Evolutionary conservation across 495 filamentous ascomycete species (phyloP), one percentile per base, ranked within the genome.

Genomic region (Penicillium antarcticum): DNA sequence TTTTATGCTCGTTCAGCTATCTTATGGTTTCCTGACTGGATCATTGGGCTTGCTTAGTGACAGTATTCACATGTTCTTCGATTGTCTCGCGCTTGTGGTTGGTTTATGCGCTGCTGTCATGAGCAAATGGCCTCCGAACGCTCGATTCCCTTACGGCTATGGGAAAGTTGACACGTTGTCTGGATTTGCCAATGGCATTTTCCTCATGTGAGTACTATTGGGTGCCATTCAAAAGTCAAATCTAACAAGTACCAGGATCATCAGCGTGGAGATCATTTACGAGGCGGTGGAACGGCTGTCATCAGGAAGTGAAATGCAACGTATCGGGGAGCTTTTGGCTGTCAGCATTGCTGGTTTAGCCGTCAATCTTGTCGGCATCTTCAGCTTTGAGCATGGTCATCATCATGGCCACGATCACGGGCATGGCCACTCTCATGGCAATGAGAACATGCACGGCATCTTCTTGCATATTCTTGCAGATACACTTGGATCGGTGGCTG

Each of bases 21-120:
- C 89, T 29, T 99, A 99, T 62, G 94, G 94, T 29, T 91, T 94
- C 56, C 64, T 89, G 11, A 96, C 91, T 5, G 91, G 94, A 47
- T 97, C 95, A 1, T 78, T 99, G 6, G 94, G 94, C 1, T 78
- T 99, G 3, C 83, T 99, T 4, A 96, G 90, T 57, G 94, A 99
- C 68, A 96, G 90, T 62, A 95, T 99, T 53, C 94, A 99, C 69
- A 99, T 99, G 94, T 95, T 99, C 64, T 99, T 99, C 56, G 94
- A 99, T 67, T 99, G 94, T 56, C 80, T 96, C 12, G 94, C 94
- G 16, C 79, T 99, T 17, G 85, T 87, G 1, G 89, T 97, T 13
- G 94, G 94, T 12, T 79, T 99, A 8, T 89, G 89, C 58, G 94
- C 94, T n/a, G 87, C 95, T 10, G 90, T 99, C 11, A 92, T 95